Evolutionary conservation across 2,329 filamentous ascomycete genomes (phyloP), one percentile per base, ranked within the genome.

Genomic region (Nigrograna mackinnonii): DNA sequence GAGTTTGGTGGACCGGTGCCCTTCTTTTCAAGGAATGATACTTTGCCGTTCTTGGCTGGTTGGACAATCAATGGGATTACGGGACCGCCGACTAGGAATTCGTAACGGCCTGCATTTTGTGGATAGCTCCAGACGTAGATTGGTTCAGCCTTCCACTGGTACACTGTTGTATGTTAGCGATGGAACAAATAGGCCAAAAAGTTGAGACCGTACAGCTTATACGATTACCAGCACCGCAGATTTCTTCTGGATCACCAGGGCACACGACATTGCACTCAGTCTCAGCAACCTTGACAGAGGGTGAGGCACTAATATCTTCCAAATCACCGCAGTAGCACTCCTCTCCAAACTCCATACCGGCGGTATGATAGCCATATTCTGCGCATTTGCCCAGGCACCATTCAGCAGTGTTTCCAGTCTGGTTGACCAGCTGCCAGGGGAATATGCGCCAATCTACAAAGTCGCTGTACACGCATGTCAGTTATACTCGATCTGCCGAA

Each of bases 1-100:
- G 78, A 79, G 62, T 83, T 84, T 14, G 76, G 69, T 9, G 74
- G 70, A 4, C 79, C 80, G 3, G 82, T 85, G 20, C 81, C 80
- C 54, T 67, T 76, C 63, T 84, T 84, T 64, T 84, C 82, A 19
- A 84, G 63, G 62, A 84, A 84, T 5, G 78, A 80, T 24, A 84
- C 75, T 58, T 84, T 84, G 44, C 80, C 80, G 37, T 76, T 83
- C 45, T 81, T 71, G 19, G 74, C 73, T 45, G 79, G 73, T 44
- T 78, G 78, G 1, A 79, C 83, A 54, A 85, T 79, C 40, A 85
- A 71, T 22, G 83, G 81, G 21, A 84, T 75, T 17, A 80, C 75
- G 4, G 82, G 76, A 37, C 82, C 80, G 19, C 79, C 79, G 37
- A 85, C 78, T 4, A 85, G 69, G 52, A 83, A 76, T 39, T 80